Percentiles rank a stretch among this genome's conserved stretches.
Conservation (phyloP, 2,329 filamentous ascomycete species). For the Ilyonectria robusta region DNA sequence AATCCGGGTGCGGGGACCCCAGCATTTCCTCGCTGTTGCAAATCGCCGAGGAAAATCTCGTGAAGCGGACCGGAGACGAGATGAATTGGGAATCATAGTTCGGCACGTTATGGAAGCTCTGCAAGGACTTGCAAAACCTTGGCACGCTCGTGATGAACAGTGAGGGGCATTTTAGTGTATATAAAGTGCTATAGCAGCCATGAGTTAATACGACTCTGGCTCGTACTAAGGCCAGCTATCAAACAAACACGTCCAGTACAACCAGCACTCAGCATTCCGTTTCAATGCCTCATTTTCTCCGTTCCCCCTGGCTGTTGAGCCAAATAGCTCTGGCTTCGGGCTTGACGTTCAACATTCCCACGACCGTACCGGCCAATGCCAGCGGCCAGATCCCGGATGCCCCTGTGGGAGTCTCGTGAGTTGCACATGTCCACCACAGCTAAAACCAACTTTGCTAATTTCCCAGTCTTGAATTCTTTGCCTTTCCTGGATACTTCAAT, state of each 20-base stretch:
- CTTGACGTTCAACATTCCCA: constrained; percentile 53
- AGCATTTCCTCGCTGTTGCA: background rate
- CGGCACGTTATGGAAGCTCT: background rate
- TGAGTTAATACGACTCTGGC: background rate
- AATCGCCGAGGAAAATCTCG: background rate
- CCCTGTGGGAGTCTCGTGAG: constrained; percentile 63
- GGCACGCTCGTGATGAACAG: background rate
- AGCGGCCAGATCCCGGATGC: constrained; percentile 54
- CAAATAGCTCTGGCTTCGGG: constrained; percentile 33
- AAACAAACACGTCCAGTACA: background rate
- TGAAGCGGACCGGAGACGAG: background rate
- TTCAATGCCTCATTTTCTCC: constrained; percentile 18
- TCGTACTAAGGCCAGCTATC: background rate
- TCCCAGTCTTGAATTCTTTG: constrained; percentile 67
- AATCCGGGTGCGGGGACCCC: background rate
- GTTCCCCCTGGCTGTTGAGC: constrained; percentile 19
- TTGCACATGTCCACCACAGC: background rate
- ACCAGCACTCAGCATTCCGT: background rate
- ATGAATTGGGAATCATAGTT: background rate
- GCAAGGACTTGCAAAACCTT: background rate
- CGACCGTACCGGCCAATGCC: constrained; percentile 49
- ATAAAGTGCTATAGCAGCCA: background rate
- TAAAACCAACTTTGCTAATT: background rate
- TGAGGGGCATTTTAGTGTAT: background rate
- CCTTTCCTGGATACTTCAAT: constrained; percentile 68